These are phyloP conservation scores for Cercophora scortea DNA, from an alignment of 495 filamentous ascomycete genomes.

Conservation along the genomic window DNA sequence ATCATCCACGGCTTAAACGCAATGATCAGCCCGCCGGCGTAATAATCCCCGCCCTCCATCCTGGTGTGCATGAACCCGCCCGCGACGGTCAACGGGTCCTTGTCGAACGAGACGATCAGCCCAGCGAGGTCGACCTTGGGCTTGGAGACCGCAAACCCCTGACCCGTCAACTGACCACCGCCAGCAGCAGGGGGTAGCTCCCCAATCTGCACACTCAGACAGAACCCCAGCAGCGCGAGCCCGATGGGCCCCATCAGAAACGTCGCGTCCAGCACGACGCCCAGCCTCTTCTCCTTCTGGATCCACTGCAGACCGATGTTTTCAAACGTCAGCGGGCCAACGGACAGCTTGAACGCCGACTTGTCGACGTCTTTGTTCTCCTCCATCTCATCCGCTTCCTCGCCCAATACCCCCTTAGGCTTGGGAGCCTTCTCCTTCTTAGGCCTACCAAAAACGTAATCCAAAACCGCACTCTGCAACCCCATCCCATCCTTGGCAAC, in stretches of 20 bases:
- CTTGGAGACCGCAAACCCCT: conserved; percentile 1
- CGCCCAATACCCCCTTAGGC: not conserved
- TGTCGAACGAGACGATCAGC: conserved; percentile 31
- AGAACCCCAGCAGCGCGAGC: conserved; percentile 31
- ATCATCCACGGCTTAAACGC: conserved; percentile 23
- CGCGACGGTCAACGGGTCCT: conserved; percentile 22
- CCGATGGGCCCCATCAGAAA: conserved; percentile 31
- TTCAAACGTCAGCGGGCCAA: conserved; percentile 12
- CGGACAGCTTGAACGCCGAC: not conserved
- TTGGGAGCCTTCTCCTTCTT: not conserved
- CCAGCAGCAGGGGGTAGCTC: conserved; percentile 3
- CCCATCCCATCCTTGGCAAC: not conserved
- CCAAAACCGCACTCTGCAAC: conserved; percentile 9
- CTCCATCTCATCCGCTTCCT: not conserved
- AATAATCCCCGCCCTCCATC: conserved; percentile 12
- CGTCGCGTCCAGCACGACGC: conserved; percentile 27
- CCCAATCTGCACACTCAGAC: conserved; percentile 6
- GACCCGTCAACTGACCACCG: too few species aligned
- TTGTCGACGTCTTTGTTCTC: not conserved
- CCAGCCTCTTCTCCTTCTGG: conserved; percentile 11
- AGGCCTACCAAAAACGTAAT: conserved; percentile 21
- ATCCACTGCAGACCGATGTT: conserved; percentile 28
- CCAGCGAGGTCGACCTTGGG: conserved; percentile 37
- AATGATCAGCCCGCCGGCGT: conserved; percentile 27
- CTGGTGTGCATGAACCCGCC: conserved; percentile 27